These are phyloP conservation scores for Crepidotus sp. DNA, from an alignment of 1,284 basidiomycete genomes.

Conservation along the genomic window DNA sequence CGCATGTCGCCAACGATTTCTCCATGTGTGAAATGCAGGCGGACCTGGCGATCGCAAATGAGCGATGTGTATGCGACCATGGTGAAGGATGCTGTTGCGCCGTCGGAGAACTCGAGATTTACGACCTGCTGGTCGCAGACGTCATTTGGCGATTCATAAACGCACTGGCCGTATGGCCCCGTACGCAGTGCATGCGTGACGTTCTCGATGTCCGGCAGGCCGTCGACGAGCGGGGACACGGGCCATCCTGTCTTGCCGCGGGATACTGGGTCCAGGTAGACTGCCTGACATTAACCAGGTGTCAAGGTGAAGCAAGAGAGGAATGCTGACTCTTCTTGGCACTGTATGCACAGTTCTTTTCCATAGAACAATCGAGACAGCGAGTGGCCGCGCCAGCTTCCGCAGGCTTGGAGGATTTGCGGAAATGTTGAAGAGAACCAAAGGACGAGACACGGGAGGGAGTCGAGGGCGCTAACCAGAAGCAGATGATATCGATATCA, in stretches of 20 bases:
- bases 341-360: conserved; percentile 72
- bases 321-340: conserved; percentile 64
- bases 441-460: conserved; percentile 73
- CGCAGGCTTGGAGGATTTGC: conserved; percentile 58
- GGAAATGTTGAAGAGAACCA: conserved; percentile 76
- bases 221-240: conserved; percentile 59
- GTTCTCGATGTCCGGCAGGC: conserved; percentile 71
- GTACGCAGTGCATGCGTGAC: conserved; percentile 52
- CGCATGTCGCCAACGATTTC: conserved; percentile 80
- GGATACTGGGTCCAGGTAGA: conserved; percentile 61
- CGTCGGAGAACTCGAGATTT: conserved; percentile 73
- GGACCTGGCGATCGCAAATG: conserved; percentile 68
- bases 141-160: conserved; percentile 76
- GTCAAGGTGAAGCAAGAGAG: conserved; percentile 9
- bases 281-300: conserved; percentile 28
- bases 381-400: conserved; percentile 57
- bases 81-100: conserved; percentile 71
- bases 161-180: conserved; percentile 74
- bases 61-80: conserved; percentile 70
- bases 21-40: conserved; percentile 73
- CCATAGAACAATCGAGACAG: conserved; percentile 67
- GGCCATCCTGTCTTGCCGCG: conserved; percentile 57
- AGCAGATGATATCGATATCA: conserved; percentile 76
- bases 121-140: conserved; percentile 79
- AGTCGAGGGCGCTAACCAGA: conserved; percentile 58